Base-by-base conservation (phyloP, 1,284 basidiomycete genomes). In the Athelia sp. region DNA sequence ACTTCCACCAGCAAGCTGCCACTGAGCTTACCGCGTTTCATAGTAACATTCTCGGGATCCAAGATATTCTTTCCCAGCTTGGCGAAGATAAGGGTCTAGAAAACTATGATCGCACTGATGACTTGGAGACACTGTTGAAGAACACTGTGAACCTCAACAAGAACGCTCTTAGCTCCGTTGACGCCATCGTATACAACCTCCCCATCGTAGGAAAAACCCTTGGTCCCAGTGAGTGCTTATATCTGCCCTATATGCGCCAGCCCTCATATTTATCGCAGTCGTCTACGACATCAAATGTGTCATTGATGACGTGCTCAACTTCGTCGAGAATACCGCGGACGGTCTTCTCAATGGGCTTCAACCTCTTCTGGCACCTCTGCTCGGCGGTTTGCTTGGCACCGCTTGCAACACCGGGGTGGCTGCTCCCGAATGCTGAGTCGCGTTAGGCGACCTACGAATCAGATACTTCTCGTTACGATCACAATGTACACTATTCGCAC, bases 201-300 rank as follows among this genome's bases (percentile, higher is more conserved):
- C 80, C 80, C 2, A 54, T 60, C 6, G 56, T 82, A 14, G 79
- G 76, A 17, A 73, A 75, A 14, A 48, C 73, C n/a, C 58, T 84
- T 36, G 81, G 70, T 32, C 78, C 78, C 2, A 70, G 82, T 85
- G 59, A 62, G 81, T 71, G 4, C 24, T 32, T 21, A 46, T 42
- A 46, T 9, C 47, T 45, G n/a, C 52, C 48, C 36, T 32, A 18
- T 17, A 36, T 42, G 46, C 15, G 44, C 15, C 53, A 50, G 52
- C 15, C 48, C 47, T 40, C 13, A 38, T 59, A 24, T 15, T n/a
- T 35, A 18, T 51, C 26, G 2, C 49, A 79, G 77, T 73, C 47
- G 62, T 77, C 9, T 73, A 73, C 51, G 62, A 74, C 2, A 59
- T 79, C 62, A 79, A 80, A 54, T 79, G 78, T 54, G 54, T 75